phyloP scores from a whole-genome alignment of 129 eudicot genomes.

The Pulicaria dysenterica region DNA sequence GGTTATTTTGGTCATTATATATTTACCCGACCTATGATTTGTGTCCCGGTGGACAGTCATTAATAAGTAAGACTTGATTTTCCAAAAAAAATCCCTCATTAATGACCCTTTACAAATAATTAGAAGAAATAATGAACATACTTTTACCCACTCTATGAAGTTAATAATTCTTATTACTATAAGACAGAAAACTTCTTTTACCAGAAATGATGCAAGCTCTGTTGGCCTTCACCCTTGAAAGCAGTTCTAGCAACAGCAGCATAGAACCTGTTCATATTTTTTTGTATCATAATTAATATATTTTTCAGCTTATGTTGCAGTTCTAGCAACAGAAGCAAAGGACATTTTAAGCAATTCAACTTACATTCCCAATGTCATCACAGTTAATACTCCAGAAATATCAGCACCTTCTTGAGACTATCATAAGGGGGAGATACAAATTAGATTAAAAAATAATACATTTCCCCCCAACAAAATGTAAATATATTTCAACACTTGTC shows the following conservation, averaged over 20 bases:
- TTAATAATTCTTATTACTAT: no score
- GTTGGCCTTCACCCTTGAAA: slow-evolving; percentile 89
- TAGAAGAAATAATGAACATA: no score
- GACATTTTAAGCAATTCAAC: slow-evolving; percentile 27
- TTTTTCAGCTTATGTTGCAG: slow-evolving; percentile 1
- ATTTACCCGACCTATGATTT: no score
- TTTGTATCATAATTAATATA: slow-evolving; percentile 12
- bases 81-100: no score
- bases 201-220: slow-evolving; percentile 97
- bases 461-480: neutral
- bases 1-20: no score
- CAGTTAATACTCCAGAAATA: slow-evolving; percentile 91
- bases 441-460: slow-evolving; percentile 13
- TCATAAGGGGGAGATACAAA: slow-evolving; percentile 15
- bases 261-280: slow-evolving; percentile 64
- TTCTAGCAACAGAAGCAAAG: neutral
- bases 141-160: no score
- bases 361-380: slow-evolving; percentile 97
- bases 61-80: no score
- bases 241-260: slow-evolving; percentile 93
- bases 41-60: no score
- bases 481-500: no score
- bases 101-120: no score
- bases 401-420: slow-evolving; percentile 91
- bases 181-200: slow-evolving; percentile 18